These are phyloP conservation scores for Penicillium dipodomyicola DNA, from an alignment of 495 filamentous ascomycete genomes.

Conservation along the genomic window DNA sequence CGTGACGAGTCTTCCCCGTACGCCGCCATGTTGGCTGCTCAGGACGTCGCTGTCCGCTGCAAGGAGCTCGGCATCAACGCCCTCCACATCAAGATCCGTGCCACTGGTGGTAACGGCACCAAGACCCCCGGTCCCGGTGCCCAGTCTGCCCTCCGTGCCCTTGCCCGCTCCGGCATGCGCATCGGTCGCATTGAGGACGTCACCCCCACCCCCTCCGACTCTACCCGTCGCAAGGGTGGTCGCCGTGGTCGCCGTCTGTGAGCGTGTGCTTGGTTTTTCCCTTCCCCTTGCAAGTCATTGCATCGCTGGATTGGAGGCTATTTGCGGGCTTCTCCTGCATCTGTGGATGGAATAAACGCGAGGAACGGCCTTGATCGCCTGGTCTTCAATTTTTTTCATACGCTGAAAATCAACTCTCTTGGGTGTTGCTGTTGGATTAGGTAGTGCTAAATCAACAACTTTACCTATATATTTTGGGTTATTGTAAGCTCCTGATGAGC, in stretches of 20 bases:
- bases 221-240: constrained; percentile 99
- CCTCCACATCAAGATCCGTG: constrained; percentile 99
- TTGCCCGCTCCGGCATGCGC: constrained; percentile 98
- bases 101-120: constrained; percentile 98
- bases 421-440: constrained; percentile 26
- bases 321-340: constrained; percentile 37
- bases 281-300: constrained; percentile 30
- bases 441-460: constrained; percentile 28
- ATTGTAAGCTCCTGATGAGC: not conserved
- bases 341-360: constrained; percentile 59
- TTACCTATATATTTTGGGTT: constrained; percentile 10
- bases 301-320: constrained; percentile 40
- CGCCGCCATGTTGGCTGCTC: constrained; percentile 99
- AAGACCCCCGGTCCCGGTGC: constrained; percentile 99
- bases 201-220: constrained; percentile 97
- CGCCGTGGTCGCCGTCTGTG: constrained; percentile 99
- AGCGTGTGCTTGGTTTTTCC: constrained; percentile 40
- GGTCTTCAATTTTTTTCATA: constrained; percentile 53
- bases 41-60: constrained; percentile 89
- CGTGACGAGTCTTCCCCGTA: constrained; percentile 99
- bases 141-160: constrained; percentile 96
- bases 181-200: constrained; percentile 99
- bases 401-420: constrained; percentile 38
- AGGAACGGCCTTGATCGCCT: constrained; percentile 56
- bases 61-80: constrained; percentile 99